Evolutionary conservation across 2,329 filamentous ascomycete species (phyloP).

Genomic region (Aspergillus sp.): DNA sequence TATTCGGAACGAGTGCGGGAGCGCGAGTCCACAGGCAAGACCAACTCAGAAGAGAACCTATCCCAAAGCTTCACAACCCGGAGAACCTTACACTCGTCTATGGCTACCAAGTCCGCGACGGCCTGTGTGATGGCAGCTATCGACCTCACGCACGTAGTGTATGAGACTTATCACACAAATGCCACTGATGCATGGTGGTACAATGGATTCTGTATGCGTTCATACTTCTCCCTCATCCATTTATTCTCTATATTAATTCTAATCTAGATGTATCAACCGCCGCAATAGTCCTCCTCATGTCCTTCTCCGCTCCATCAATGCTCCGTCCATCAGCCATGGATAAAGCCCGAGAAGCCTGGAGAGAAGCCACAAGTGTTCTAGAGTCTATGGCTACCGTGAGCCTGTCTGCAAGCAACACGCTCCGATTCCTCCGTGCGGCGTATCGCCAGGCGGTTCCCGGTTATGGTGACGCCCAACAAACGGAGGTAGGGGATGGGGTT

Average conservation of each 20-base stretch:
- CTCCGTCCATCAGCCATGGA: slow-evolving; percentile 20
- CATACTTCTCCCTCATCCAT: neutral
- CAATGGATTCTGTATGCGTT: slow-evolving; percentile 40
- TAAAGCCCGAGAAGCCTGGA: slow-evolving; percentile 20
- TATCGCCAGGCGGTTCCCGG: neutral
- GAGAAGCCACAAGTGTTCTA: slow-evolving; percentile 29
- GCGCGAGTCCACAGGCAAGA: neutral
- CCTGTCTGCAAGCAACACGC: slow-evolving; percentile 29
- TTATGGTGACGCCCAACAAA: no score
- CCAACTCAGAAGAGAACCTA: no score
- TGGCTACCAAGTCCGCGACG: slow-evolving; percentile 30
- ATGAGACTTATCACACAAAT: slow-evolving; percentile 28
- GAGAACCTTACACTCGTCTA: slow-evolving; percentile 24
- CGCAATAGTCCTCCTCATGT: slow-evolving; percentile 34
- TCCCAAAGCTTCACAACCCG: neutral
- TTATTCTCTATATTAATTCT: neutral
- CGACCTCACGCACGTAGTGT: slow-evolving; percentile 30
- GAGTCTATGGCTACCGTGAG: slow-evolving; percentile 29
- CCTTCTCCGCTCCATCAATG: slow-evolving; percentile 24
- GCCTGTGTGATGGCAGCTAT: slow-evolving; percentile 32
- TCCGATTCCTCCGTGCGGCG: slow-evolving; percentile 22
- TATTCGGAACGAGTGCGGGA: slow-evolving; percentile 22
- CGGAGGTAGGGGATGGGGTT: no score
- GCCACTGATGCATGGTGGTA: slow-evolving; percentile 40
- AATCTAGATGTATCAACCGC: slow-evolving; percentile 30